These are phyloP conservation scores for Rhododendron griersonianum DNA, from an alignment of 148 eudicot species.

Conservation along the genomic window DNA sequence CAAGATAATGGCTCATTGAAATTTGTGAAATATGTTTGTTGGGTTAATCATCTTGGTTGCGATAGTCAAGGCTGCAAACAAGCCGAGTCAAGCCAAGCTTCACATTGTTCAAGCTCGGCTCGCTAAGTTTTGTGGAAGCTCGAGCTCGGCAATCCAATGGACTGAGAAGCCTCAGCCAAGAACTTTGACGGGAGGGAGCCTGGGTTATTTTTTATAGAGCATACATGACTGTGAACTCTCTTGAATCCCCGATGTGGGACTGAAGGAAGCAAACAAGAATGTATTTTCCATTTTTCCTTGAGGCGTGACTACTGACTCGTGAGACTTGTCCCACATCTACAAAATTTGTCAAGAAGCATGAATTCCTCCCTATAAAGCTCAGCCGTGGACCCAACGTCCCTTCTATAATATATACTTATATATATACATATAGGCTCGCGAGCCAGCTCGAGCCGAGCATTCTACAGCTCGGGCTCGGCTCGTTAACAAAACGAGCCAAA, in stretches of 20 bases:
- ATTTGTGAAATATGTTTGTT: neutral
- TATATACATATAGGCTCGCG: neutral
- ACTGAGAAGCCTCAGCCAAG: no score
- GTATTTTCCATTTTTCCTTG: neutral
- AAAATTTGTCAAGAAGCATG: neutral
- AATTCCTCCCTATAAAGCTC: neutral
- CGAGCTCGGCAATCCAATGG: neutral
- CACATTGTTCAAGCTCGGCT: neutral
- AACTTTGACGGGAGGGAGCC: no score
- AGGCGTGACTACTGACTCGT: neutral
- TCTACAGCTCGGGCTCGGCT: neutral
- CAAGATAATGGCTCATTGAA: neutral
- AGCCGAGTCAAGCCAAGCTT: neutral
- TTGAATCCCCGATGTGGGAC: neutral
- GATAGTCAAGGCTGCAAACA: neutral
- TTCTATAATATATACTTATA: no score
- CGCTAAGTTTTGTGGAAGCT: neutral
- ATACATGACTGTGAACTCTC: neutral
- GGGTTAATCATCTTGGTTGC: neutral
- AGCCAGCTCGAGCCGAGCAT: neutral
- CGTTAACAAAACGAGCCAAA: neutral
- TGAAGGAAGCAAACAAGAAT: neutral
- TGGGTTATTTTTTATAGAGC: neutral
- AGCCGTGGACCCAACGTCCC: neutral
- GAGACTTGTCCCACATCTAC: neutral